A percentile compares a stretch with the other conserved stretches of the same genome.
phyloP scores from a whole-genome alignment of 2,329 filamentous ascomycete genomes.

The Diplodia mutila region DNA sequence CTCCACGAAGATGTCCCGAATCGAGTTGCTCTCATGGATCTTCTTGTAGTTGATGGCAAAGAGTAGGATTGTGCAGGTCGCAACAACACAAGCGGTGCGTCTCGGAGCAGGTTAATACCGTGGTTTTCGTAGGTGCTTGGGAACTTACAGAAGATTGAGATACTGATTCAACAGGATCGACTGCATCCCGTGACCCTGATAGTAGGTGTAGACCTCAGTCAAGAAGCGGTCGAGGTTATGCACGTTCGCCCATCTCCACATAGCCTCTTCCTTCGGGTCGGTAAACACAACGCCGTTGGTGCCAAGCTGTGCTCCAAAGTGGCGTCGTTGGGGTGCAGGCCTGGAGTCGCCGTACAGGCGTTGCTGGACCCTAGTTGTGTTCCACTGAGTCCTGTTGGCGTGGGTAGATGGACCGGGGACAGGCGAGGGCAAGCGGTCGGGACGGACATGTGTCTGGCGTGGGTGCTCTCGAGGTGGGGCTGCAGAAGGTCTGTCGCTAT shows the following conservation, averaged over 20 bases:
- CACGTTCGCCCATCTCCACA: constrained; percentile 93
- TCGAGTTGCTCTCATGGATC: constrained; percentile 66
- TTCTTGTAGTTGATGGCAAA: constrained; percentile 84
- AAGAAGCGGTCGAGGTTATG: constrained; percentile 88
- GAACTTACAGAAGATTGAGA: constrained; percentile 71
- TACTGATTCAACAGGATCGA: constrained; percentile 76
- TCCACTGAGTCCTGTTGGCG: constrained; percentile 55
- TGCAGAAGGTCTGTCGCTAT: constrained; percentile 49
- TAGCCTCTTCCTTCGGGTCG: constrained; percentile 73
- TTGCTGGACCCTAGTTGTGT: constrained; percentile 51
- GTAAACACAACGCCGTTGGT: constrained; percentile 34
- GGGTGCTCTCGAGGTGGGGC: constrained; percentile 30
- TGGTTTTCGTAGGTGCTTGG: neutral
- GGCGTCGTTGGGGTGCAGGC: constrained; percentile 25
- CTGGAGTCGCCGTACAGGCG: constrained; percentile 45
- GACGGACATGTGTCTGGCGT: constrained; percentile 23
- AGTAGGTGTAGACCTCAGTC: constrained; percentile 84
- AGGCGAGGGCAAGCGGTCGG: constrained; percentile 44
- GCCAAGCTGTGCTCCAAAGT: constrained; percentile 26
- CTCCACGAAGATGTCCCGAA: constrained; percentile 66
- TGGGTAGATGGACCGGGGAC: constrained; percentile 50
- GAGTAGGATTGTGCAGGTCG: constrained; percentile 79
- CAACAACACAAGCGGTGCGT: constrained; percentile 79
- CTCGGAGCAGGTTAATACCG: constrained; percentile 47
- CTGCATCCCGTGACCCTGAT: constrained; percentile 78